Percentiles rank a stretch among this genome's conserved stretches.
Evolutionary conservation across 1,284 basidiomycete species (phyloP).

Genomic region (Ustilago curta): DNA sequence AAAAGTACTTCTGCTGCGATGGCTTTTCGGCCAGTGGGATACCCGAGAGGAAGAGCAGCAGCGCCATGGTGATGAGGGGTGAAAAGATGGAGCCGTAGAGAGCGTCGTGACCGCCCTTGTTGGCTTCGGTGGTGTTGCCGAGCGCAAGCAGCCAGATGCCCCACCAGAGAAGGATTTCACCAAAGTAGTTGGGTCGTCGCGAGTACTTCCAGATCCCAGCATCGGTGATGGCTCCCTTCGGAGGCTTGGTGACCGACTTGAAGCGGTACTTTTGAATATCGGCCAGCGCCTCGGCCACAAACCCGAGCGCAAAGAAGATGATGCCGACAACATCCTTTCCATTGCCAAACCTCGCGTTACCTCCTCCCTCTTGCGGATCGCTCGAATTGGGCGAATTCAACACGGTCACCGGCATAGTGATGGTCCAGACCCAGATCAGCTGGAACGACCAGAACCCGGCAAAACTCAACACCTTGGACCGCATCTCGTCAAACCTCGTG

Average conservation of each 20-base stretch:
- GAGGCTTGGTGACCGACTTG: conserved; percentile 52
- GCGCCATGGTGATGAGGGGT: conserved; percentile 63
- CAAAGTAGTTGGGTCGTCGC: conserved; percentile 79
- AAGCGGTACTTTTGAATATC: conserved; percentile 75
- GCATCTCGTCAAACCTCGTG: conserved; percentile 66
- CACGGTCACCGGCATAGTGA: conserved; percentile 57
- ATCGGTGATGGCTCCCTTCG: conserved; percentile 61
- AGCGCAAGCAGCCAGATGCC: conserved; percentile 56
- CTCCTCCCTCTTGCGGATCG: conserved; percentile 41
- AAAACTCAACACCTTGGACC: conserved; percentile 53
- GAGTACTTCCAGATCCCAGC: conserved; percentile 53
- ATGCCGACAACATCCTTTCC: conserved; percentile 77
- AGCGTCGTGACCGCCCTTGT: conserved; percentile 35
- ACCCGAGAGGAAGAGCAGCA: conserved; percentile 74
- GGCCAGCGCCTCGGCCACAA: conserved; percentile 75
- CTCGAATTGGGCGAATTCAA: conserved; percentile 60
- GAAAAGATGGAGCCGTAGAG: conserved; percentile 61
- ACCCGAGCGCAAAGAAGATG: conserved; percentile 77
- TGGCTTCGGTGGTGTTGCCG: conserved; percentile 33
- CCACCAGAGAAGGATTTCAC: conserved; percentile 74
- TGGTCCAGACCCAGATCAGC: conserved; percentile 60
- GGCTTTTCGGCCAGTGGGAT: conserved; percentile 81
- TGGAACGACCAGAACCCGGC: conserved; percentile 58
- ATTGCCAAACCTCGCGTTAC: conserved; percentile 48
- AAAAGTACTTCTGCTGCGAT: conserved; percentile 76